Percentiles rank a stretch among this genome's conserved stretches.
phyloP scores from a whole-genome alignment of 2,329 filamentous ascomycete genomes.

The Ceratocystis ficicola region DNA sequence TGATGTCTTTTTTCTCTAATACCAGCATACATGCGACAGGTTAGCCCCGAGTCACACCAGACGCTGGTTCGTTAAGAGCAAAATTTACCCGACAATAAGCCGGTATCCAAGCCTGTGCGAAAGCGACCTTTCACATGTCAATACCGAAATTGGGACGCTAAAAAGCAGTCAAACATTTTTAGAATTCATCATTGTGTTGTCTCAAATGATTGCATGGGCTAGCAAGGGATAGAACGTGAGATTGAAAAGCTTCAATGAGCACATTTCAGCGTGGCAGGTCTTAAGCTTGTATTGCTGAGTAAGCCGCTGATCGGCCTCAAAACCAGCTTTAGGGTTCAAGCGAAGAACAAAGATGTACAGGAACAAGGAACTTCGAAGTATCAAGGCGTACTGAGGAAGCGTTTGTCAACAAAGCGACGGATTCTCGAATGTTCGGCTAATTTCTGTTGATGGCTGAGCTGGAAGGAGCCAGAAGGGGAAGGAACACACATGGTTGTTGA shows the following conservation, averaged over 20 bases:
- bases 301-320: not conserved
- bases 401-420: constrained; percentile 1
- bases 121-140: not conserved
- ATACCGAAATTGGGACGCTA: not conserved
- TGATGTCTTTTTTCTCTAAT: not conserved
- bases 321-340: not conserved
- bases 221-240: not conserved
- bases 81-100: not conserved
- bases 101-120: not conserved
- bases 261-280: no score
- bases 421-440: constrained; percentile 19
- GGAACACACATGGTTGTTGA: not conserved
- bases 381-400: not conserved
- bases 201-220: not conserved
- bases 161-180: not conserved
- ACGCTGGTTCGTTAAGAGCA: not conserved
- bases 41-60: not conserved
- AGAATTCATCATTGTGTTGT: not conserved
- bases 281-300: not conserved
- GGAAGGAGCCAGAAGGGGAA: not conserved
- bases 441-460: not conserved
- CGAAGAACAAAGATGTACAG: not conserved
- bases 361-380: constrained; percentile 10
- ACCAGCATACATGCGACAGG: not conserved
- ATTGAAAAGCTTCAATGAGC: no score